phyloP scores from a whole-genome alignment of 495 filamentous ascomycete genomes.

The Aspergillus funiculosus region DNA sequence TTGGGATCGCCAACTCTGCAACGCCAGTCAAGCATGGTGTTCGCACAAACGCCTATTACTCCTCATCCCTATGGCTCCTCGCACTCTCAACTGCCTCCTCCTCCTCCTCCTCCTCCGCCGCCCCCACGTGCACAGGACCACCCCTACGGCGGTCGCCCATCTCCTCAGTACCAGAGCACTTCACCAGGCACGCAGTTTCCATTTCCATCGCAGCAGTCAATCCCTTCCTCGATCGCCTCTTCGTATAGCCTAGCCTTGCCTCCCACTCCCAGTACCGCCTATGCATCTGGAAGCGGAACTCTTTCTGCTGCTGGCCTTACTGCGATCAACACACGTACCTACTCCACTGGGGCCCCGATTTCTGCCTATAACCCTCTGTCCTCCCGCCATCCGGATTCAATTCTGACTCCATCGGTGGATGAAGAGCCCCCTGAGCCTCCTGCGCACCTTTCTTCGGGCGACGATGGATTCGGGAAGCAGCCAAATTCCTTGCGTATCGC shows the following conservation, averaged over 20 bases:
- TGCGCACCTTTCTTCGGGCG: constrained; percentile 33
- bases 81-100: constrained; percentile 34
- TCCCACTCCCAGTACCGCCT: constrained; percentile 17
- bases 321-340: constrained; percentile 16
- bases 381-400: constrained; percentile 22
- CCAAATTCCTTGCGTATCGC: constrained; percentile 33
- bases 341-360: constrained; percentile 25
- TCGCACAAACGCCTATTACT: constrained; percentile 31
- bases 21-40: constrained; percentile 30
- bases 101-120: constrained; percentile 47
- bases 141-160: constrained; percentile 38
- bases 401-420: constrained; percentile 25
- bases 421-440: constrained; percentile 47
- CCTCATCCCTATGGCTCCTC: constrained; percentile 31
- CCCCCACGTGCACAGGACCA: constrained; percentile 45
- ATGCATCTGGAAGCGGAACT: constrained; percentile 22
- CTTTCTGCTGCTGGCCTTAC: constrained; percentile 16
- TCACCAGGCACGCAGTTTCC: constrained; percentile 20
- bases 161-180: constrained; percentile 21
- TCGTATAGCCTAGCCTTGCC: constrained; percentile 24
- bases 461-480: constrained; percentile 26
- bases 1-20: constrained; percentile 27
- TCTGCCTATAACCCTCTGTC: constrained; percentile 29
- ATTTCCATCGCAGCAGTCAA: constrained; percentile 16
- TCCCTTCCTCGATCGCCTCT: constrained; percentile 11